These are phyloP conservation scores for Ananas comosus DNA, from an alignment of 176 grass and related monocot genomes.

Conservation along the genomic window DNA sequence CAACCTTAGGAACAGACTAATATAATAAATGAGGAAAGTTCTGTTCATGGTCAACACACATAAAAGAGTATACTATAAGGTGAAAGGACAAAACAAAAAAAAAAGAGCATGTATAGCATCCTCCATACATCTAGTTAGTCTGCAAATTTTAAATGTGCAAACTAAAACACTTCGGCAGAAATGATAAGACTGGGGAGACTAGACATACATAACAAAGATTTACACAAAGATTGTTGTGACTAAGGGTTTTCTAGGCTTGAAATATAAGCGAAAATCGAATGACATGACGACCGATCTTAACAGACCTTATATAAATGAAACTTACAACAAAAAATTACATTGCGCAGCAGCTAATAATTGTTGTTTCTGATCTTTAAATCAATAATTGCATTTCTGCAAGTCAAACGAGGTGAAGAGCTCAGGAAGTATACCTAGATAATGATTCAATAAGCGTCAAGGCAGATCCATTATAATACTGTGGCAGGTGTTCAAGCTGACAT, in stretches of 20 bases:
- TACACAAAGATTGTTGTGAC: neutral
- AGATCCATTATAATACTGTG: constrained; percentile 78
- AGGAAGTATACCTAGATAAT: constrained; percentile 75
- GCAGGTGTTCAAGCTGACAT: constrained; percentile 79
- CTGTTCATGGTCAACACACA: neutral
- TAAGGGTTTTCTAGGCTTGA: neutral
- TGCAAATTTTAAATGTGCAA: neutral
- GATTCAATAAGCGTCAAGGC: constrained; percentile 82
- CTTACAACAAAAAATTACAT: neutral
- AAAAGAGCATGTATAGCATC: neutral
- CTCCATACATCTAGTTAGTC: neutral
- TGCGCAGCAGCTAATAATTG: neutral
- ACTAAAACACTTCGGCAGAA: neutral
- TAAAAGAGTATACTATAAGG: neutral
- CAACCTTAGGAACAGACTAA: constrained; percentile 27
- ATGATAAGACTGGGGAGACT: neutral
- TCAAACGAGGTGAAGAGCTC: constrained; percentile 27
- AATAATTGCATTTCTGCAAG: neutral
- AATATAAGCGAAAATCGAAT: neutral
- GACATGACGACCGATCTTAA: neutral
- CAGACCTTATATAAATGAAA: neutral
- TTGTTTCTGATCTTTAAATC: neutral
- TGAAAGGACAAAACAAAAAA: neutral
- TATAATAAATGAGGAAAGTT: neutral
- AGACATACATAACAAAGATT: neutral